Evolutionary conservation across 306 rosid species (phyloP).

Genomic region (Dicorynia guianensis): DNA sequence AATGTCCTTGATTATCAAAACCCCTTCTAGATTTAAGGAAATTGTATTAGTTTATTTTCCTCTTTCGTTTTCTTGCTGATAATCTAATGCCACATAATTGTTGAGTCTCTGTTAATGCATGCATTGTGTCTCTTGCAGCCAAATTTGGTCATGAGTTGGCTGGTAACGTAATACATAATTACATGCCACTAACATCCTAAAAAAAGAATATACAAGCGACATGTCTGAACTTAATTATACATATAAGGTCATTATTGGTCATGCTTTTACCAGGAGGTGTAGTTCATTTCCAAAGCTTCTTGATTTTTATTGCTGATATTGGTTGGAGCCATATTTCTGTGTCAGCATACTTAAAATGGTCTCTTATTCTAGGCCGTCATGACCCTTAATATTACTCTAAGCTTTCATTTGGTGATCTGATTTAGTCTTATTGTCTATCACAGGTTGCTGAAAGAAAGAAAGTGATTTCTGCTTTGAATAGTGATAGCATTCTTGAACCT

Average conservation of each 20-base stretch:
- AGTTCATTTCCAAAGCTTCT: slow-evolving; percentile 16
- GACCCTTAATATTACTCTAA: slow-evolving; percentile 2
- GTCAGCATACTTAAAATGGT: slow-evolving; percentile 11
- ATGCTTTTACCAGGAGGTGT: neutral
- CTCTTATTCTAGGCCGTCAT: slow-evolving; percentile 5
- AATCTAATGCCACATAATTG: neutral
- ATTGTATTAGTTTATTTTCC: neutral
- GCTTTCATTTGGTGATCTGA: slow-evolving; percentile 25
- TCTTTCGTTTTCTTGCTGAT: neutral
- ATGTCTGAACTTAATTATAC: slow-evolving; percentile 10
- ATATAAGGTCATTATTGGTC: neutral
- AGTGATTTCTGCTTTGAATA: slow-evolving; percentile 63
- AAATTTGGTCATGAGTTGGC: neutral
- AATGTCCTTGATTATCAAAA: neutral
- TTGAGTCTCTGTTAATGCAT: neutral
- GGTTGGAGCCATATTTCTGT: slow-evolving; percentile 21
- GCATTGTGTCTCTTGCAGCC: neutral
- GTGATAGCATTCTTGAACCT: slow-evolving; percentile 44
- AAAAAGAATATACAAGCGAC: neutral
- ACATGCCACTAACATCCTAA: too few relatives aligned
- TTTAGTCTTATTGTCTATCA: slow-evolving; percentile 33
- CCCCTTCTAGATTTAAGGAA: neutral
- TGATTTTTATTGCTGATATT: slow-evolving; percentile 23
- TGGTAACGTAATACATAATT: neutral
- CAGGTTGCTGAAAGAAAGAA: slow-evolving; percentile 92